Conservation (phyloP, 352 stramenopile genomes). For the Phytopythium helicoides region DNA sequence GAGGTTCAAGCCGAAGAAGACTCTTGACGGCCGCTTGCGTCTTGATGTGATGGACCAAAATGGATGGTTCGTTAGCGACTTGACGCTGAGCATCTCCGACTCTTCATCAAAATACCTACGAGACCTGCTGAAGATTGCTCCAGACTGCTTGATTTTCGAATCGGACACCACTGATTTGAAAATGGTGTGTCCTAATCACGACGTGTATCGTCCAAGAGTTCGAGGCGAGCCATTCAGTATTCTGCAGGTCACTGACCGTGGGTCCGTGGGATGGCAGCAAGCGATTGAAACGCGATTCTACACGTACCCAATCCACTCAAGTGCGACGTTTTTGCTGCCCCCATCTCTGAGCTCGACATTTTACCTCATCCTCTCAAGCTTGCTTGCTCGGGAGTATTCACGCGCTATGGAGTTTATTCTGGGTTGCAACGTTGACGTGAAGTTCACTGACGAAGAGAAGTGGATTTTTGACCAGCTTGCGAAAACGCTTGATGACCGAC, state of each 20-base stretch:
- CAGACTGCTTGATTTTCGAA: slow-evolving; percentile 70
- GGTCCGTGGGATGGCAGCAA: slow-evolving; percentile 80
- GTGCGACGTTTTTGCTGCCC: slow-evolving; percentile 92
- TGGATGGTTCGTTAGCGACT: slow-evolving; percentile 80
- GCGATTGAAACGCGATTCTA: slow-evolving; percentile 94
- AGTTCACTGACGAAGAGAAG: slow-evolving; percentile 94
- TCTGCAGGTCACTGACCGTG: slow-evolving; percentile 73
- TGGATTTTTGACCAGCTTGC: slow-evolving; percentile 97
- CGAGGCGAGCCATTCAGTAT: slow-evolving; percentile 78
- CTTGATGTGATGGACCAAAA: slow-evolving; percentile 80
- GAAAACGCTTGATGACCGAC: slow-evolving; percentile 93
- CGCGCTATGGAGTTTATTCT: slow-evolving; percentile 96
- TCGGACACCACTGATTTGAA: slow-evolving; percentile 79
- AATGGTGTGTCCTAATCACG: slow-evolving; percentile 79
- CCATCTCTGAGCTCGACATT: slow-evolving; percentile 96
- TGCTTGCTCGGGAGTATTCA: slow-evolving; percentile 94
- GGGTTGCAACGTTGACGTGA: slow-evolving; percentile 95
- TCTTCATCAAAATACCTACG: slow-evolving; percentile 49
- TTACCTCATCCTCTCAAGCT: slow-evolving; percentile 97
- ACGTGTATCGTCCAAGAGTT: slow-evolving; percentile 77
- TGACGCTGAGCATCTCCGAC: slow-evolving; percentile 35
- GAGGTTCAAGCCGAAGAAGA: slow-evolving; percentile 84
- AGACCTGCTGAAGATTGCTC: slow-evolving; percentile 41
- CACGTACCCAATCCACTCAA: slow-evolving; percentile 98
- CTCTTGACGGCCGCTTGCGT: slow-evolving; percentile 35